Evolutionary conservation across 345 rosid species (phyloP).

Genomic region (Acer saccharum): DNA sequence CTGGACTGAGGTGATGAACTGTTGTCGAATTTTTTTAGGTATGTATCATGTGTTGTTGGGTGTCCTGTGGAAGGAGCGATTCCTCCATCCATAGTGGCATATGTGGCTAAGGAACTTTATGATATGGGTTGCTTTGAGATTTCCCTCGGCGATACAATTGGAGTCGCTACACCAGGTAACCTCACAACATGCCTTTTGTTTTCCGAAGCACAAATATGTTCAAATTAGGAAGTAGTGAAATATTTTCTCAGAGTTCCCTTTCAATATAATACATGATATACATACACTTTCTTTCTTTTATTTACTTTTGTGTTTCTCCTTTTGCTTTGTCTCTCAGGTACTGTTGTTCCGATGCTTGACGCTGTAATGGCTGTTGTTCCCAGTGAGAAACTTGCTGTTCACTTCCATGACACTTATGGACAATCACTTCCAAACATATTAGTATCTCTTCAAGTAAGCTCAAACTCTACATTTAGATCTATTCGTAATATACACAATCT

Average conservation of each 20-base stretch:
- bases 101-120: conserved; percentile 84
- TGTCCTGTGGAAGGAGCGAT: conserved; percentile 87
- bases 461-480: no score
- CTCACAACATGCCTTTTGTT: conserved; percentile 10
- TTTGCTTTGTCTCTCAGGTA: conserved; percentile 42
- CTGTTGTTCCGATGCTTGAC: conserved; percentile 69
- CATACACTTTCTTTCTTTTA: not conserved
- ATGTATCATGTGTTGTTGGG: conserved; percentile 91
- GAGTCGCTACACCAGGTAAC: conserved; percentile 94
- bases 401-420: conserved; percentile 87
- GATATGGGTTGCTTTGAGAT: conserved; percentile 97
- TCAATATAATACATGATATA: not conserved
- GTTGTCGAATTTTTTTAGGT: conserved; percentile 46
- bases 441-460: conserved; percentile 68
- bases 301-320: not conserved
- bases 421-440: conserved; percentile 77
- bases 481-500: not conserved
- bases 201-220: not conserved
- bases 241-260: not conserved
- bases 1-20: conserved; percentile 10
- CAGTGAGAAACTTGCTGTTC: conserved; percentile 66
- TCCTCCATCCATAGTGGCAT: conserved; percentile 77
- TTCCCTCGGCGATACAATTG: conserved; percentile 86
- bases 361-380: conserved; percentile 74
- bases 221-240: conserved; percentile 4